A percentile compares a stretch with the other conserved stretches of the same genome.
phyloP scores from a whole-genome alignment of 202 grass and related monocot genomes.

The Setaria italica region DNA sequence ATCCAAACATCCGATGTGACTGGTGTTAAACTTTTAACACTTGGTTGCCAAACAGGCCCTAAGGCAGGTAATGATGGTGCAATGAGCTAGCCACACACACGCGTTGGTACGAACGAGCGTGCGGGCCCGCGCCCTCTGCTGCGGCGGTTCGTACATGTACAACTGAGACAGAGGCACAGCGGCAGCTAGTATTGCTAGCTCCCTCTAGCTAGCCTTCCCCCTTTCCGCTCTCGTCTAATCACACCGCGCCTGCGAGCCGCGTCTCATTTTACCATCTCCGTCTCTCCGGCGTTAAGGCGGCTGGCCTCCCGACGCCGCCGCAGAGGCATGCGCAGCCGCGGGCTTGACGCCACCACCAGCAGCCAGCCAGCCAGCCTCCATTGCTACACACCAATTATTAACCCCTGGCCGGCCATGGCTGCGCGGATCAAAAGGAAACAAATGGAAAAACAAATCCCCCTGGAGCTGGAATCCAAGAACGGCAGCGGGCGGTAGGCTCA shows the following conservation, averaged over 20 bases:
- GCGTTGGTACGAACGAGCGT: constrained; percentile 48
- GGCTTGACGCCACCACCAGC: not conserved
- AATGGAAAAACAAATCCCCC: not conserved
- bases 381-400: not conserved
- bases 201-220: not conserved
- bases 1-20: too few relatives aligned
- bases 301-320: not conserved
- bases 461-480: constrained; percentile 23
- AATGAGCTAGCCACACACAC: constrained; percentile 36
- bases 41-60: too few relatives aligned
- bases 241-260: constrained; percentile 8
- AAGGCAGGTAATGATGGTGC: constrained; percentile 47
- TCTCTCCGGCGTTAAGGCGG: constrained; percentile 16
- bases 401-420: not conserved
- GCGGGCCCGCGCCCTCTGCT: constrained; percentile 29
- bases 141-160: constrained; percentile 35
- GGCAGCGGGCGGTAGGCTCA: not conserved
- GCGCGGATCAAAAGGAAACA: not conserved
- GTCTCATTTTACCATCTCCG: constrained; percentile 6
- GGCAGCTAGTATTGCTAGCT: not conserved
- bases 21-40: too few relatives aligned
- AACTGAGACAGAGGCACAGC: not conserved
- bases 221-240: constrained; percentile 39
- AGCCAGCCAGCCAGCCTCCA: not conserved
- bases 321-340: not conserved